Base-by-base conservation (phyloP, 208 protist species). In the Kentomonas sorsogonicus region DNA sequence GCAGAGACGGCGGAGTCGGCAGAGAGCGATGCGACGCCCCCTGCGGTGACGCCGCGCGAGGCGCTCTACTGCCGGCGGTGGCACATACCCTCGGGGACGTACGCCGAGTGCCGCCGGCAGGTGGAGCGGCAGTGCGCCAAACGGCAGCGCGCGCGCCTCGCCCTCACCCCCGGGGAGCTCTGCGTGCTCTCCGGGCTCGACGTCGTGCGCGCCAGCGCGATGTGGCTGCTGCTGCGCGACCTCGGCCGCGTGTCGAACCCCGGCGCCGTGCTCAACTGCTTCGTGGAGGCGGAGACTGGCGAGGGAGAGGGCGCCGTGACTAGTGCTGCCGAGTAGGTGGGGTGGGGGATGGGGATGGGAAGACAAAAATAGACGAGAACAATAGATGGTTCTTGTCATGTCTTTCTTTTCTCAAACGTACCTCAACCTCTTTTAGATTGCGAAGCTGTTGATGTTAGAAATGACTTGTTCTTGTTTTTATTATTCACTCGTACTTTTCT, bases 131-230 rank as follows among this genome's bases (percentile, higher is more conserved):
- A 64, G 4, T 63, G 70, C 3, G 10, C 16, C 3, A 56, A 51
- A 22, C 60, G 65, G 26, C 29, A 15, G 3, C 57, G 63, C 27
- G 38, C 58, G 7, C 29, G 22, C 15, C 30, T 87, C 53, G 53
- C 67, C 27, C 43, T 87, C 25, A 79, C 77, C 13, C 79, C 79
- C 10, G 76, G 86, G 22, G 72, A 91, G 53, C 56, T 93, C 40
- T 63, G 82, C 1, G 52, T 69, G 33, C 53, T 89, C 59, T 74
- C 81, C 0, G 66, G 69, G 1, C 62, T 89, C 23, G 86, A 93
- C 60, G 86, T 91, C 46, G 91, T 93, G 60, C 71, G 86, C 6
- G 69, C 82, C 18, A 81, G 76, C 40, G 81, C 80, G 27, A 46
- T 91, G 68, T 91, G 86, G 86, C 41, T 62, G 38, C 57, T 70